Conservation (phyloP, 108 stramenopile genomes). For the Stephanodiscus minutulus region DNA sequence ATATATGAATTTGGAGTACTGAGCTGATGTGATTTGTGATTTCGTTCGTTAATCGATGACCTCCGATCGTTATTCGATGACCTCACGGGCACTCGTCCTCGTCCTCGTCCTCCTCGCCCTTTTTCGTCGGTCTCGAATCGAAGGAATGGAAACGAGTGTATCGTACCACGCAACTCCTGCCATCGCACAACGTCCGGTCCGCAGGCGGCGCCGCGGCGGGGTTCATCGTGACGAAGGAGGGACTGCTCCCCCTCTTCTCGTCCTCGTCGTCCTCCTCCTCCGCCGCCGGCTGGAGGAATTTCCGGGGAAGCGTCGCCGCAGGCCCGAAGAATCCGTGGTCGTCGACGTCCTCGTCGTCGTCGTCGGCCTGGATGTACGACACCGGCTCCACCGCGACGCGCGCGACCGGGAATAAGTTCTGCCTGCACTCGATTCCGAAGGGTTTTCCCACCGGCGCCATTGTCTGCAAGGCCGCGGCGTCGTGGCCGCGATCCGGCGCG, state of each 20-base stretch:
- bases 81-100: too few relatives aligned
- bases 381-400: constrained; percentile 37
- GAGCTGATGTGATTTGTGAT: neutral
- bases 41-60: neutral
- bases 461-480: constrained; percentile 29
- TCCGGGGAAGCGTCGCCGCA: too few relatives aligned
- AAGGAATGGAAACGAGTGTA: constrained; percentile 88
- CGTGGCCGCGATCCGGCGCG: constrained; percentile 28
- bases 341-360: constrained; percentile 10
- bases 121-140: too few relatives aligned
- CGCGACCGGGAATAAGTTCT: constrained; percentile 33
- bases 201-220: constrained; percentile 29
- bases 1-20: constrained; percentile 1
- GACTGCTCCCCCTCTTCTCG: constrained; percentile 60
- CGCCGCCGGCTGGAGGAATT: constrained; percentile 27
- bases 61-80: too few relatives aligned
- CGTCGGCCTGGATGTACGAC: constrained; percentile 23
- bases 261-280: constrained; percentile 6
- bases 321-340: too few relatives aligned
- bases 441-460: constrained; percentile 37
- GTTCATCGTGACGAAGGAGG: constrained; percentile 69
- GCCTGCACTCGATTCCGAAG: constrained; percentile 31
- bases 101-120: too few relatives aligned
- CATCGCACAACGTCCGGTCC: constrained; percentile 46
- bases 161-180: constrained; percentile 58